Evolutionary conservation across 2,329 filamentous ascomycete genomes (phyloP), one percentile per base, ranked within the genome.

Genomic region (Calonectria crousiana): DNA sequence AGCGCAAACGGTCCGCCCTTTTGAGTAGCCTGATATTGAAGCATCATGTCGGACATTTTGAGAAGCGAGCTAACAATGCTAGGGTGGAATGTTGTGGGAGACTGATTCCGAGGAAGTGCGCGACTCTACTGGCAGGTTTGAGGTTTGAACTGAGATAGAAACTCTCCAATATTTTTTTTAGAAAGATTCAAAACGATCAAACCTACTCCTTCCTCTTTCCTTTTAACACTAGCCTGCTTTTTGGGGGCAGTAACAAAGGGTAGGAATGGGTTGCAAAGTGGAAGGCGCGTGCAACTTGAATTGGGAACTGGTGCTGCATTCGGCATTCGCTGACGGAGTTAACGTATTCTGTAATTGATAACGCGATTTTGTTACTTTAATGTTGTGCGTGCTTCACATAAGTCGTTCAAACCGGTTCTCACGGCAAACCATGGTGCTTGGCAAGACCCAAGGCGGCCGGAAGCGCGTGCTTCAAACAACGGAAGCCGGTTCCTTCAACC

Each of bases 1-100:
- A 78, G 65, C n/a, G 44, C 44, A 47, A 78, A 75, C n/a, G 74
- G 75, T 1, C 77, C 77, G 9, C 74, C 76, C 68, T 76, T 52
- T 32, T 77, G 44, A 14, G 58, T 64, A 32, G 76, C 74, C 41
- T 78, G 77, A 30, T 75, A 77, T 26, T 75, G 76, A 28, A 75
- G 64, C 44, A 78, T 78, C 2, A 60, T 72, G 23, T 70, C 13
- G 16, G 69, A 26, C 71, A 78, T 77, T 6, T 34, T 44, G 23
- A 30, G 34, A 28, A 10, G 3, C 8, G 18, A 41, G 20, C 18
- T 47, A 44, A 44, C 6, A 11, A n/a, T 14, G 28, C 68, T 53
- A 28, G 38, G 49, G 47, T 34, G 16, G 26, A 53, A 36, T 14
- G 36, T 47, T 26, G n/a, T n/a, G n/a, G n/a, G n/a, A n/a, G n/a